Base-by-base conservation (phyloP, 75 land plant species). In the Cupressus sempervirens region DNA sequence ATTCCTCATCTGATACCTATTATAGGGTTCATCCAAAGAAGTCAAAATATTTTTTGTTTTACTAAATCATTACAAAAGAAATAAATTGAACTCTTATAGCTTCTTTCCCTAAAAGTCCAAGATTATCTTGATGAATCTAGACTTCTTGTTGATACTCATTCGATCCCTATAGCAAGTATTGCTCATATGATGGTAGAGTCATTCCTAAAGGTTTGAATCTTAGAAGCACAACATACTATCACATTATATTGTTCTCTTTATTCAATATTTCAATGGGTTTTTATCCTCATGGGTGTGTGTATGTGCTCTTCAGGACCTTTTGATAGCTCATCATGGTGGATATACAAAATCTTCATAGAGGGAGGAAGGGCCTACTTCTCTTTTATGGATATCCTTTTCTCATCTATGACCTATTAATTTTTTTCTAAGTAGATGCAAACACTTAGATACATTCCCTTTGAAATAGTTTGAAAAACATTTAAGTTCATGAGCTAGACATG, bases 311-410 rank as follows among this genome's bases (percentile, higher is more conserved):
- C 90, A 98, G 99, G 99, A 98, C 50, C 88, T 98, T 48, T 86
- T 96, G 82, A 98, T 98, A 79, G 99, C 99, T 50, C 98, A 98
- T 89, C 98, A 97, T 83, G 99, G 99, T 50, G 99, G 99, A 73
- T 98, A 93, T 85, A 93, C 95, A 90, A 97, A 98, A 83, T 94
- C 94, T 52, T 91, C 92, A 70, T 91, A 91, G 20, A 94, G 91
- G 65, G 99, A 98, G 85, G 99, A 96, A 90, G 99, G 98, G 43
- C 98, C 98, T 53, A 93, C 97, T 54, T 97, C 98, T 76, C 87
- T 98, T 54, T 83, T 98, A 20, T 98, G 99, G 99, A 92, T 98
- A 82, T 89, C 95, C 52, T 93, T 96, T 45, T n/a, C n/a, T n/a
- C n/a, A n/a, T n/a, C n/a, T n/a, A n/a, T n/a, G n/a, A n/a, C n/a